phyloP scores from a whole-genome alignment of 768 basidiomycete genomes.

The Rhizopogon vesiculosus region DNA sequence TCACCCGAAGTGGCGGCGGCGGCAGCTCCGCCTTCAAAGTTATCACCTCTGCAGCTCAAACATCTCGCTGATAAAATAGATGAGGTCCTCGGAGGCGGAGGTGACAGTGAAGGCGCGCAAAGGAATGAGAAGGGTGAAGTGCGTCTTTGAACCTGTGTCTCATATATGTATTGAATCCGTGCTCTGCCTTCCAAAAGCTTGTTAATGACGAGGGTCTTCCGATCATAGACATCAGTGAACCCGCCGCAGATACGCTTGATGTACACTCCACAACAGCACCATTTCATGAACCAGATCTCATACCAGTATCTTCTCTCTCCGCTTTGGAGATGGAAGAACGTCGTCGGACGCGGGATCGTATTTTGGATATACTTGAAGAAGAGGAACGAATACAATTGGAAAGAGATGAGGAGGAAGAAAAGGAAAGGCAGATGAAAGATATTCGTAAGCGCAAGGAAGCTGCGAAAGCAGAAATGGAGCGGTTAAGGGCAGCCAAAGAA shows the following conservation, averaged over 20 bases:
- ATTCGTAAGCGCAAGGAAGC: constrained; percentile 48
- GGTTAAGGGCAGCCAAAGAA: constrained; percentile 34
- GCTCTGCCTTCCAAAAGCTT: constrained; percentile 38
- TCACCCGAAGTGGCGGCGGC: constrained; percentile 12
- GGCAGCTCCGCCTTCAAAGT: constrained; percentile 16
- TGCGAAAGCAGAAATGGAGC: constrained; percentile 36
- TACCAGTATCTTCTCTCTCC: constrained; percentile 43
- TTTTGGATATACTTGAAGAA: constrained; percentile 66
- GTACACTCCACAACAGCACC: constrained; percentile 9
- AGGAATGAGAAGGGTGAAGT: constrained; percentile 64
- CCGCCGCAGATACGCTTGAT: constrained; percentile 26
- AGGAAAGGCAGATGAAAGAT: constrained; percentile 41
- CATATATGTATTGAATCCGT: constrained; percentile 8
- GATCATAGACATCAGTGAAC: constrained; percentile 74
- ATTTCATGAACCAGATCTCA: constrained; percentile 40
- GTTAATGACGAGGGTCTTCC: constrained; percentile 77
- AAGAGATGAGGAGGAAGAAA: constrained; percentile 35
- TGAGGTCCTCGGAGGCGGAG: constrained; percentile 45
- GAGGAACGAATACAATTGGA: constrained; percentile 53
- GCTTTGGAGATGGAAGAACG: constrained; percentile 43
- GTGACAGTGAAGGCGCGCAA: constrained; percentile 30
- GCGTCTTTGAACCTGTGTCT: constrained; percentile 22
- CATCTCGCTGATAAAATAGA: constrained; percentile 56
- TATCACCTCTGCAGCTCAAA: constrained; percentile 44
- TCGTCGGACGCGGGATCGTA: constrained; percentile 54